A percentile compares a stretch with the other conserved stretches of the same genome.
phyloP scores from a whole-genome alignment of 129 eudicot species.

The sunflower (Helianthus annuus) region DNA sequence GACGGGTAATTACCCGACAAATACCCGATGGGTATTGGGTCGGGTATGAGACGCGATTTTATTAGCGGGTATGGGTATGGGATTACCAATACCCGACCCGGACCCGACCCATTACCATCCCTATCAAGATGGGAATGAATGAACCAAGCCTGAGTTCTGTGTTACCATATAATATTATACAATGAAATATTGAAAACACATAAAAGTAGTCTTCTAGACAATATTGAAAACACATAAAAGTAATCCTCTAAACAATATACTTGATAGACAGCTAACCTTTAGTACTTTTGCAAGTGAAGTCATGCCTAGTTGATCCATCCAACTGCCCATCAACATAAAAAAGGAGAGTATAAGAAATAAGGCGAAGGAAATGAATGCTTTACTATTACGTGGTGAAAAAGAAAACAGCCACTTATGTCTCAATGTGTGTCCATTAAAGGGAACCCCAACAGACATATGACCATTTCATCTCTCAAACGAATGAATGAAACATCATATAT shows the following conservation, averaged over 20 bases:
- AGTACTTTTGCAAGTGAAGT: conserved; percentile 95
- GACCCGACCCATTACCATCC: too few relatives aligned
- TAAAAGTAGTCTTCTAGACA: too few relatives aligned
- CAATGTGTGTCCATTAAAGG: neutral
- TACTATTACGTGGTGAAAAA: neutral
- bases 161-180: neutral
- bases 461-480: conserved; percentile 5
- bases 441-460: neutral
- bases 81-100: too few relatives aligned
- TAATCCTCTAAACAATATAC: neutral
- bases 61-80: too few relatives aligned
- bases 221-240: neutral
- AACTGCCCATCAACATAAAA: conserved; percentile 50
- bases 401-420: neutral
- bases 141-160: conserved; percentile 83
- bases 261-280: conserved; percentile 59
- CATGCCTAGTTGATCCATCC: conserved; percentile 99
- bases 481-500: conserved; percentile 2
- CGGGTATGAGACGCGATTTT: too few relatives aligned
- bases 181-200: too few relatives aligned
- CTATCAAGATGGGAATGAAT: conserved; percentile 45
- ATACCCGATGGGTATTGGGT: too few relatives aligned
- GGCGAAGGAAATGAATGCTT: neutral
- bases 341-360: conserved; percentile 5
- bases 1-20: too few relatives aligned